These are phyloP conservation scores for Backusella mclennaniae DNA, from an alignment of 192 early-diverging fungal species.

Conservation along the genomic window DNA sequence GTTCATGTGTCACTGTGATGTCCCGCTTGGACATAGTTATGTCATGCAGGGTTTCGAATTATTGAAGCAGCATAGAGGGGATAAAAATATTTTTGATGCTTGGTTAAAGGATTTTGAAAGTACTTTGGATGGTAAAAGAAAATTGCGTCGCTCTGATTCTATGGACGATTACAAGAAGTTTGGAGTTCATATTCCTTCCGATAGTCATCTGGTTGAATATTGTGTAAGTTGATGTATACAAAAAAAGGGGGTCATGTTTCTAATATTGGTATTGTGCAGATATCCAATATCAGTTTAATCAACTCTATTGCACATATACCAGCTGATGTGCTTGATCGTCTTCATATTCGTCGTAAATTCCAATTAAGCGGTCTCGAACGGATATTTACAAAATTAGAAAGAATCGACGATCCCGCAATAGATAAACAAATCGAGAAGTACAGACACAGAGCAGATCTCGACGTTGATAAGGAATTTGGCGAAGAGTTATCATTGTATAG, in stretches of 20 bases:
- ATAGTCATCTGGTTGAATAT: slow-evolving; percentile 75
- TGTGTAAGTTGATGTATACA: slow-evolving; percentile 36
- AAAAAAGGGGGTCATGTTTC: background rate
- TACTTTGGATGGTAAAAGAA: slow-evolving; percentile 72
- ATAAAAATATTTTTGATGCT: slow-evolving; percentile 65
- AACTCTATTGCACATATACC: slow-evolving; percentile 69
- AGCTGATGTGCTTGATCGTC: slow-evolving; percentile 66
- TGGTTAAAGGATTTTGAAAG: slow-evolving; percentile 72
- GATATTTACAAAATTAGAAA: slow-evolving; percentile 55
- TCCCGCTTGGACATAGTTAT: slow-evolving; percentile 64
- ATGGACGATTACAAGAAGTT: slow-evolving; percentile 65
- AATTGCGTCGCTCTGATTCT: slow-evolving; percentile 66
- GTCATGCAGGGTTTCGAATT: slow-evolving; percentile 76
- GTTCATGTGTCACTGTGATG: slow-evolving; percentile 71
- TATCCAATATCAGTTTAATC: slow-evolving; percentile 73
- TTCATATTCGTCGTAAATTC: slow-evolving; percentile 68
- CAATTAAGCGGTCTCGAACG: slow-evolving; percentile 65
- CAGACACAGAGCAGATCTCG: slow-evolving; percentile 20
- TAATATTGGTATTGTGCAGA: slow-evolving; percentile 24
- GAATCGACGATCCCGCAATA: slow-evolving; percentile 42
- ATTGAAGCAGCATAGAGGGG: slow-evolving; percentile 61
- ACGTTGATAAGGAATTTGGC: slow-evolving; percentile 41
- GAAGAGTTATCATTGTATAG: slow-evolving; percentile 54
- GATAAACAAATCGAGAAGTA: slow-evolving; percentile 26
- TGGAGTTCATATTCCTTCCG: slow-evolving; percentile 54